Evolutionary conservation across 345 rosid genomes (phyloP), one percentile per base, ranked within the genome.

Genomic region (Anastatica hierochuntica): DNA sequence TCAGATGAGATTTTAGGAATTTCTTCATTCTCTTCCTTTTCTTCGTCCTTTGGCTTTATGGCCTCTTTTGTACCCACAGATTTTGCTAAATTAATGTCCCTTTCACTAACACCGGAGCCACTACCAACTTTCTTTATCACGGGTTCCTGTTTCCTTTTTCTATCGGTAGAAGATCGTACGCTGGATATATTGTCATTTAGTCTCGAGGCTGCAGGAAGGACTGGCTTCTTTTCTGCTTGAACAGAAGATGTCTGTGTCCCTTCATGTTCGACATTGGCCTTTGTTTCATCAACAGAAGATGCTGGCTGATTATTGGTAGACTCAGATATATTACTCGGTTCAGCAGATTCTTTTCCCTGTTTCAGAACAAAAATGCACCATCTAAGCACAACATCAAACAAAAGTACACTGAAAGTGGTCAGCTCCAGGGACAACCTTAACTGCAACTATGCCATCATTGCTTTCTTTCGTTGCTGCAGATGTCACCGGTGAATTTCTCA

Each of bases 1-100:
- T 83, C 88, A 69, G 66, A 73, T 35, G 73, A 66, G 24, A 39
- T 66, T 49, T 38, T 73, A 24, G 43, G 56, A 40, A 34, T 16
- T 14, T 49, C 51, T 50, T 8, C 43, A 65, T 68, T 60, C 53
- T 42, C 59, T 20, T 35, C 58, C 63, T 61, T 54, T 46, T 31
- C 39, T 66, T 45, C 58, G 14, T 52, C 68, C 44, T 46, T 68
- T 70, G 49, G 38, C 55, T 58, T 58, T 21, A 21, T 13, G 8
- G 2, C 3, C 42, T 58, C 65, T 23, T 66, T 16, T 19, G 24
- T 45, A 52, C 38, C 23, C 0, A 59, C 43, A 17, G 60, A 46
- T 58, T 59, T 46, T 31, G 1, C 38, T 37, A 51, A 5, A 37
- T 10, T 31, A 14, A 38, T 38, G 62, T 23, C 68, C 44, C 40